A percentile compares a stretch with the other conserved stretches of the same genome.
Conservation (phyloP, 441 rosid genomes). For the Omphalea diandra region DNA sequence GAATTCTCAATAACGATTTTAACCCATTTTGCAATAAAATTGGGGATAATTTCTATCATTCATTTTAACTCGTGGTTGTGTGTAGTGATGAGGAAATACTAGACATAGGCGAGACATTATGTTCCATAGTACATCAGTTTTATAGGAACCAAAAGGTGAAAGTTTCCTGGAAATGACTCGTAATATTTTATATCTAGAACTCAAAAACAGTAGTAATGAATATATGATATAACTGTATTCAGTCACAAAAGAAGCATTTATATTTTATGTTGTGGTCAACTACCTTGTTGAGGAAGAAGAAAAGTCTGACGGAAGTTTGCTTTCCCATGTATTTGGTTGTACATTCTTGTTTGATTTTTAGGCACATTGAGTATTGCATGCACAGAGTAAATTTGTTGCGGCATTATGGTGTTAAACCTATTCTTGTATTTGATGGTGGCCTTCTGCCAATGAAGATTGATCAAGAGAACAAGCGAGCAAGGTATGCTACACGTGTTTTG, state of each 20-base stretch:
- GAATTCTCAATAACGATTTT: background rate
- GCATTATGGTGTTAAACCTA: slow-evolving; percentile 81
- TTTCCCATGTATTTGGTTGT: slow-evolving; percentile 5
- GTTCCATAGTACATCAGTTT: background rate
- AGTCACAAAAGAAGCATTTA: background rate
- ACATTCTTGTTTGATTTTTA: slow-evolving; percentile 31
- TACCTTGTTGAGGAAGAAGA: background rate
- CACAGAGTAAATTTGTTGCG: slow-evolving; percentile 85
- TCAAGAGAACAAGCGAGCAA: slow-evolving; percentile 96
- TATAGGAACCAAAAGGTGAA: background rate
- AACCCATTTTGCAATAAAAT: background rate
- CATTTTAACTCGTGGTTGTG: background rate
- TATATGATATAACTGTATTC: background rate
- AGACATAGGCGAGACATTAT: background rate
- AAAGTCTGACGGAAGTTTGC: background rate
- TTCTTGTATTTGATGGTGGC: slow-evolving; percentile 96
- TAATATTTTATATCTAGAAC: background rate
- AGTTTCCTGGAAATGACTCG: background rate
- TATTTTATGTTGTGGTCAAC: background rate
- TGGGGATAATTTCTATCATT: slow-evolving; percentile 10
- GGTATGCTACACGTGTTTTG: slow-evolving; percentile 40
- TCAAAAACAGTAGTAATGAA: background rate
- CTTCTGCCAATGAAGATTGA: slow-evolving; percentile 91
- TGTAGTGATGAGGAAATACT: background rate
- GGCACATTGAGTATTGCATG: slow-evolving; percentile 96